Percentiles rank a stretch among this genome's conserved stretches.
Evolutionary conservation across 75 land plant genomes (phyloP).

Genomic region (Isoetes taiwanensis): DNA sequence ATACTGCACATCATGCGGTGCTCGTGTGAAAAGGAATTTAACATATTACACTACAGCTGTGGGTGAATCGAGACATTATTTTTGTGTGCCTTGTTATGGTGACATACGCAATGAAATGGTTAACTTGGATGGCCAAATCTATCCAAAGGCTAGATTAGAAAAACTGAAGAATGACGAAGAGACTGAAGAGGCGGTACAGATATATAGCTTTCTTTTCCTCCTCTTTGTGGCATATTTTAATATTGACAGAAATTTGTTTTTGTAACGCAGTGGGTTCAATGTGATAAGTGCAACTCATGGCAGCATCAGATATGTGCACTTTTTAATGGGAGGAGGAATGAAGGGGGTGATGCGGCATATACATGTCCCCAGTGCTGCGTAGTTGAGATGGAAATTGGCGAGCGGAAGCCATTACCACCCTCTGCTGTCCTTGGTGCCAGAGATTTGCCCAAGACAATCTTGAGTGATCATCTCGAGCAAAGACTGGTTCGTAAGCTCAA

Average conservation of each 20-base stretch:
- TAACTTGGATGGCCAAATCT: background rate
- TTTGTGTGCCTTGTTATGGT: background rate
- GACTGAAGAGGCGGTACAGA: background rate
- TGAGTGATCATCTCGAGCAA: background rate
- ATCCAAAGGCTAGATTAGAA: background rate
- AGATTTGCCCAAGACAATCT: background rate
- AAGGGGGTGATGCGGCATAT: constrained; percentile 4
- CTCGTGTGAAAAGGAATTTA: background rate
- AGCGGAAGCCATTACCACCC: background rate
- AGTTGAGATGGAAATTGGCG: constrained; percentile 1
- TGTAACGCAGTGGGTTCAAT: background rate
- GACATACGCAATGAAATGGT: background rate
- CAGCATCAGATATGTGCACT: constrained; percentile 1
- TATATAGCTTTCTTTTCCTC: background rate
- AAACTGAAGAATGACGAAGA: constrained; percentile 2
- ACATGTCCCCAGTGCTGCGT: constrained; percentile 2
- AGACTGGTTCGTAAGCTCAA: background rate
- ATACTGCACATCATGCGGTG: background rate
- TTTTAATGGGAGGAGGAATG: constrained; percentile 6
- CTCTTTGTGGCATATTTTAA: background rate
- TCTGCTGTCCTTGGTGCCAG: background rate
- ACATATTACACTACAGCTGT: constrained; percentile 1
- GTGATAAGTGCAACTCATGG: constrained; percentile 1
- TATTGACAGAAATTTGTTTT: background rate
- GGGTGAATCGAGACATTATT: background rate